Percentiles rank a stretch among this genome's conserved stretches.
Evolutionary conservation across 208 protist genomes (phyloP).

Genomic region (Angomonas ambiguus): DNA sequence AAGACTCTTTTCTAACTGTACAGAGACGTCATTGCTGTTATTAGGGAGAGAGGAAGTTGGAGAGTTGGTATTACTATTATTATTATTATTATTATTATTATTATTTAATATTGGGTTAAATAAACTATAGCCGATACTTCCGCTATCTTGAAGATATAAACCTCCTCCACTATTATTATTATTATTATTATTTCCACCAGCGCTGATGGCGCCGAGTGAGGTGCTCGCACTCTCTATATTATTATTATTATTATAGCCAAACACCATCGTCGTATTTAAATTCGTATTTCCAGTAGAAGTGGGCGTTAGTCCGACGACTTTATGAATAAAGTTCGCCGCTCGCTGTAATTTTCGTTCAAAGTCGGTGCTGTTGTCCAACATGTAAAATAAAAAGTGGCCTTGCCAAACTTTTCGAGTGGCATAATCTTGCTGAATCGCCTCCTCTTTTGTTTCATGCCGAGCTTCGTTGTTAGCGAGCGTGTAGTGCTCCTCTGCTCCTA

Average conservation of each 20-base stretch:
- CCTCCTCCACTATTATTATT: too few relatives aligned
- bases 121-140: too few relatives aligned
- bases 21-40: neutral
- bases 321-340: slow-evolving; percentile 21
- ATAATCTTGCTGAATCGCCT: slow-evolving; percentile 44
- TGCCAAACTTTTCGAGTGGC: slow-evolving; percentile 32
- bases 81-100: too few relatives aligned
- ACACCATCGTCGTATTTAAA: neutral
- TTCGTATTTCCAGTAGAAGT: too few relatives aligned
- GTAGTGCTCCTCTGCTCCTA: slow-evolving; percentile 62
- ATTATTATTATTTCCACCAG: too few relatives aligned
- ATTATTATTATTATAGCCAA: neutral
- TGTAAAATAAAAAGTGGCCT: slow-evolving; percentile 28
- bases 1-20: neutral
- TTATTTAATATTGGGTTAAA: too few relatives aligned
- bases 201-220: neutral
- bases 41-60: neutral
- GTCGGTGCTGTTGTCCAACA: slow-evolving; percentile 37
- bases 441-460: slow-evolving; percentile 43
- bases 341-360: slow-evolving; percentile 49
- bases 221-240: neutral
- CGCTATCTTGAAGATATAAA: too few relatives aligned
- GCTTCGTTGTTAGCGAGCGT: slow-evolving; percentile 50
- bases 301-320: slow-evolving; percentile 15
- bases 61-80: too few relatives aligned